These are phyloP conservation scores for Mycena metata DNA, from an alignment of 768 basidiomycete genomes.

Conservation along the genomic window DNA sequence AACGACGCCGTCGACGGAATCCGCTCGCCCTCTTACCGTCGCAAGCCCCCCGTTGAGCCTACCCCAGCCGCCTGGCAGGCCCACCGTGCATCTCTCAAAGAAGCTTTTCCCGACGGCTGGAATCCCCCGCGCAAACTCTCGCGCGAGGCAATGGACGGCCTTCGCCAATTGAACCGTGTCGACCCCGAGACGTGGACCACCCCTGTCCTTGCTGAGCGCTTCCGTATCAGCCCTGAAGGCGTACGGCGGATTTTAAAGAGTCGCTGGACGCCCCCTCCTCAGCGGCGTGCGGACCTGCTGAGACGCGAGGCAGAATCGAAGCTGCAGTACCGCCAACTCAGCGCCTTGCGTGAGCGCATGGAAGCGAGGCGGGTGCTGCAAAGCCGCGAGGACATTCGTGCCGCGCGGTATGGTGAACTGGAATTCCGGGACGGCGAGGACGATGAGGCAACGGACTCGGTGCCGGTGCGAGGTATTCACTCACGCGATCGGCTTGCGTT, in stretches of 20 bases:
- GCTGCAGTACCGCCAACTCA: constrained; percentile 54
- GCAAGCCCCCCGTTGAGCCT: constrained; percentile 53
- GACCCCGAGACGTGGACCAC: constrained; percentile 77
- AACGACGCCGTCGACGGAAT: constrained; percentile 61
- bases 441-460: constrained; percentile 11
- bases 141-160: constrained; percentile 85
- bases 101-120: constrained; percentile 78
- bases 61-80: constrained; percentile 64
- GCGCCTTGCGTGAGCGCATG: constrained; percentile 57
- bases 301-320: constrained; percentile 64
- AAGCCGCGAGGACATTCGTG: constrained; percentile 47
- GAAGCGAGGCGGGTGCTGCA: constrained; percentile 52
- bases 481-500: no score
- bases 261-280: constrained; percentile 73
- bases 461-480: no score
- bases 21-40: constrained; percentile 52
- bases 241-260: constrained; percentile 84
- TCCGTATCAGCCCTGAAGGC: constrained; percentile 85
- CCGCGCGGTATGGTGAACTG: constrained; percentile 5
- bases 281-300: constrained; percentile 63
- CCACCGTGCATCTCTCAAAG: constrained; percentile 66
- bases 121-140: constrained; percentile 84
- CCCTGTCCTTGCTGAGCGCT: constrained; percentile 78
- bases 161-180: constrained; percentile 74
- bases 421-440: constrained; percentile 41